Evolutionary conservation across 768 basidiomycete genomes (phyloP), one percentile per base, ranked within the genome.

Genomic region (Rhodotorula babjevae): DNA sequence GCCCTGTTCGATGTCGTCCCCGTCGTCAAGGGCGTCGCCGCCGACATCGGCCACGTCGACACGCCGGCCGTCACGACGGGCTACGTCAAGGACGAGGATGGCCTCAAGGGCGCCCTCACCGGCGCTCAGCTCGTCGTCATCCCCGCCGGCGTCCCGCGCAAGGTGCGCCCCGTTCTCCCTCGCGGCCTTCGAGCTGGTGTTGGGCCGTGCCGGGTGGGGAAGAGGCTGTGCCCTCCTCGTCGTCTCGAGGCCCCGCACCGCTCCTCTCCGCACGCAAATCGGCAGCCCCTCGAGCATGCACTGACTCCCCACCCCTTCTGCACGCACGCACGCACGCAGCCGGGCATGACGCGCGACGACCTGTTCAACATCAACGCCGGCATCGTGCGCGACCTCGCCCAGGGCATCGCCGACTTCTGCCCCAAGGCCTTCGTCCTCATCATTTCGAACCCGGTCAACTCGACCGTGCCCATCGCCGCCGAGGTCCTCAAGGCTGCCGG

Each of bases 391-490:
- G 92, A 92, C 79, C 87, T 99, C 70, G 95, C 94, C 25, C 89
- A 87, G 49, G 93, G 91, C 46, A 91, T 93, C 78, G 94, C 95
- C 25, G 87, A 86, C 25, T 80, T 83, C 61, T 87, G 87, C 56
- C 95, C 95, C 71, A 93, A 93, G 80, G 96, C 96, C 31, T 89
- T 90, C 78, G 87, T 98, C 58, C 87, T 93, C 61, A 93, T 99
- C 77, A 98, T 99, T 82, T 95, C 96, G 78, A 99, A 99, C 85
- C 96, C 96, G 46, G 95, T 99, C 80, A 98, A 99, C 87, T 97
- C 95, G 56, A 97, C 96, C 52, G 95, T 98, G 52, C 96, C 96
- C 61, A 92, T 99, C 79, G 92, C 93, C 59, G 92, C 87, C 25
- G 95, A 98, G 82, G 89, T 95, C 50, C 87, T 94, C 84, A 99